These are phyloP conservation scores for Boletus tomentosulus DNA, from an alignment of 768 basidiomycete genomes.

Conservation along the genomic window DNA sequence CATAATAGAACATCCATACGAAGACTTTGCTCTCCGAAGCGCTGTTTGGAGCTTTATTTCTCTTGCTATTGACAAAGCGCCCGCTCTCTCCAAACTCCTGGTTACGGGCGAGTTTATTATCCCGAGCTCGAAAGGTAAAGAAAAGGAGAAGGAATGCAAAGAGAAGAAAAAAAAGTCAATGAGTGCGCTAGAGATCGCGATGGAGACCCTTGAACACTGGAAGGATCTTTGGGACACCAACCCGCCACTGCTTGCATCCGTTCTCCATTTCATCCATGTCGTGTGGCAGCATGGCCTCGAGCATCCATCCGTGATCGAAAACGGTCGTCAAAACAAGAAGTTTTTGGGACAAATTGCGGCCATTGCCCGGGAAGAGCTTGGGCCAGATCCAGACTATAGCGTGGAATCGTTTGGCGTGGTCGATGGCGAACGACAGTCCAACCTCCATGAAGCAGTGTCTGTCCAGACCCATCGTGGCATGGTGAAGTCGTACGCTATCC, in stretches of 20 bases:
- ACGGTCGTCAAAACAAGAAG: constrained; percentile 48
- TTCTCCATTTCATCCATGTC: constrained; percentile 70
- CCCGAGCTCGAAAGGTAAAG: constrained; percentile 41
- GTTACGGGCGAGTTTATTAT: constrained; percentile 68
- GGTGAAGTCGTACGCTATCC: constrained; percentile 70
- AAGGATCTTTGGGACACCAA: constrained; percentile 72
- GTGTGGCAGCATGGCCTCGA: constrained; percentile 81
- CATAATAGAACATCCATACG: constrained; percentile 75
- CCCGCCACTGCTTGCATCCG: constrained; percentile 68
- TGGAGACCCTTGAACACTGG: constrained; percentile 65
- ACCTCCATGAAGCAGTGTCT: constrained; percentile 57
- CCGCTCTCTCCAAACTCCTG: constrained; percentile 76
- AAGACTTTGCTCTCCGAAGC: constrained; percentile 66
- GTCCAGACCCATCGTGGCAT: constrained; percentile 64
- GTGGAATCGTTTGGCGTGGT: constrained; percentile 44
- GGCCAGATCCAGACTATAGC: constrained; percentile 67
- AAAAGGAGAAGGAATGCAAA: constrained; percentile 18
- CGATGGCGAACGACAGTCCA: constrained; percentile 41
- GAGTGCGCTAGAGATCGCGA: constrained; percentile 67
- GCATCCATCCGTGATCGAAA: constrained; percentile 56
- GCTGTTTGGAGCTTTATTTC: constrained; percentile 84
- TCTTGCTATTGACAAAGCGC: constrained; percentile 79
- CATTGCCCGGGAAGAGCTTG: constrained; percentile 65
- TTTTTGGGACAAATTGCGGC: constrained; percentile 72
- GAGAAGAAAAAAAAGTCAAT: constrained; percentile 35